These are phyloP conservation scores for Penicillium steckii DNA, from an alignment of 495 filamentous ascomycete species.

Conservation along the genomic window DNA sequence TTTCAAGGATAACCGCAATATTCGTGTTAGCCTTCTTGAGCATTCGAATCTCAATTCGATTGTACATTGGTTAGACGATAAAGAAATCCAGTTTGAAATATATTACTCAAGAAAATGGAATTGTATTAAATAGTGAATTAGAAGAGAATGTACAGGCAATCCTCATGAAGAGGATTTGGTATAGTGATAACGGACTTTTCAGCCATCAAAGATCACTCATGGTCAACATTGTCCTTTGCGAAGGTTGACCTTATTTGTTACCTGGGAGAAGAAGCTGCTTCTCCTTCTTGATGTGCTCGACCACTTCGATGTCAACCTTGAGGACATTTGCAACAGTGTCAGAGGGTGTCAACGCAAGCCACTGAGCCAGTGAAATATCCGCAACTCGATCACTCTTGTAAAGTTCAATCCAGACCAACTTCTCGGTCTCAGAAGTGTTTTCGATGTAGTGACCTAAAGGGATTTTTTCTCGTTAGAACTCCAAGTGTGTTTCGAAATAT, in stretches of 20 bases:
- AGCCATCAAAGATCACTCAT: background rate
- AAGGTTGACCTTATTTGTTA: background rate
- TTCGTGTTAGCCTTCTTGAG: too few relatives aligned
- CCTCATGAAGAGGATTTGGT: background rate
- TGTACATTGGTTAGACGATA: too few relatives aligned
- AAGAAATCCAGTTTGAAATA: too few relatives aligned
- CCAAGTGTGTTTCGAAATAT: too few relatives aligned
- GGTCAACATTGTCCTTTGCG: too few relatives aligned
- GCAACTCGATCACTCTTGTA: constrained; percentile 63
- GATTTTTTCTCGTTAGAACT: too few relatives aligned
- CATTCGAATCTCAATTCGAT: background rate
- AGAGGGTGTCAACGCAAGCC: constrained; percentile 61
- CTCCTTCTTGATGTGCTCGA: constrained; percentile 59
- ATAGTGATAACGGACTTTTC: background rate
- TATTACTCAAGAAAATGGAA: too few relatives aligned
- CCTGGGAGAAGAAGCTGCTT: constrained; percentile 53
- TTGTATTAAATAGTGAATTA: background rate
- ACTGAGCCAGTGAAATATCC: constrained; percentile 62
- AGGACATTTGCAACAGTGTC: constrained; percentile 58
- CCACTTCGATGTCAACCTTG: constrained; percentile 56
- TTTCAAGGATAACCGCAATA: too few relatives aligned
- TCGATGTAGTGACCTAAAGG: constrained; percentile 59
- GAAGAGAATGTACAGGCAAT: background rate
- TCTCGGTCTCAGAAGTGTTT: constrained; percentile 59
- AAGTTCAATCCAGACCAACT: constrained; percentile 64